These are phyloP conservation scores for Magnolia changhungtana DNA, from an alignment of 164 flowering plant species.

Conservation along the genomic window DNA sequence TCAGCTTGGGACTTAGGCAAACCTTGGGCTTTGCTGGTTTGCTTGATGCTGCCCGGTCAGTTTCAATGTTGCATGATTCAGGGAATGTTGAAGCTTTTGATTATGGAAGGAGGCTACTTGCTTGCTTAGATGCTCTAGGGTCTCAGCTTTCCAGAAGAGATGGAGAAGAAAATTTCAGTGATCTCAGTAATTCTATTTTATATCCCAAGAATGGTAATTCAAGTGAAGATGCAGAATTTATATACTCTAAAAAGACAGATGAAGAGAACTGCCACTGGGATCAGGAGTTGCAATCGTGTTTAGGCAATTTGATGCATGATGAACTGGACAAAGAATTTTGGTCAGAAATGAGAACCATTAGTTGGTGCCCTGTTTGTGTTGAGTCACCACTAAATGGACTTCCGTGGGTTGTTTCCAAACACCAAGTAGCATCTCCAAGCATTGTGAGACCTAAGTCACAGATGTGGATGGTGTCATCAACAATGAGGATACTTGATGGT, in stretches of 20 bases:
- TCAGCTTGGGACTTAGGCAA: slow-evolving; percentile 60
- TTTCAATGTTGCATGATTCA: slow-evolving; percentile 62
- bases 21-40: slow-evolving; percentile 61
- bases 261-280: slow-evolving; percentile 20
- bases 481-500: slow-evolving; percentile 72
- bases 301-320: slow-evolving; percentile 37
- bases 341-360: slow-evolving; percentile 62
- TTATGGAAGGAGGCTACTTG: slow-evolving; percentile 55
- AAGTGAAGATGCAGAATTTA: slow-evolving; percentile 12
- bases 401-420: slow-evolving; percentile 60
- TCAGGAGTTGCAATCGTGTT: slow-evolving; percentile 30
- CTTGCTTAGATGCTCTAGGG: slow-evolving; percentile 53
- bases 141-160: slow-evolving; percentile 35
- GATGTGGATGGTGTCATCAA: slow-evolving; percentile 76
- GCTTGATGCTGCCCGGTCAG: slow-evolving; percentile 84
- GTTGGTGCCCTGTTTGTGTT: slow-evolving; percentile 80
- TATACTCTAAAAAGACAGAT: slow-evolving; percentile 9
- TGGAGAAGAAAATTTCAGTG: slow-evolving; percentile 15
- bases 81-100: slow-evolving; percentile 39
- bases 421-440: slow-evolving; percentile 60
- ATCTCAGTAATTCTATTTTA: slow-evolving; percentile 6
- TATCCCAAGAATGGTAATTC: slow-evolving; percentile 7
- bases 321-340: slow-evolving; percentile 62
- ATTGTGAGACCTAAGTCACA: slow-evolving; percentile 74
- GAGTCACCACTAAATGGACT: slow-evolving; percentile 70